Evolutionary conservation across 169 alveolate genomes (phyloP), one percentile per base, ranked within the genome.

Genomic region (Sarcocystis neurona): DNA sequence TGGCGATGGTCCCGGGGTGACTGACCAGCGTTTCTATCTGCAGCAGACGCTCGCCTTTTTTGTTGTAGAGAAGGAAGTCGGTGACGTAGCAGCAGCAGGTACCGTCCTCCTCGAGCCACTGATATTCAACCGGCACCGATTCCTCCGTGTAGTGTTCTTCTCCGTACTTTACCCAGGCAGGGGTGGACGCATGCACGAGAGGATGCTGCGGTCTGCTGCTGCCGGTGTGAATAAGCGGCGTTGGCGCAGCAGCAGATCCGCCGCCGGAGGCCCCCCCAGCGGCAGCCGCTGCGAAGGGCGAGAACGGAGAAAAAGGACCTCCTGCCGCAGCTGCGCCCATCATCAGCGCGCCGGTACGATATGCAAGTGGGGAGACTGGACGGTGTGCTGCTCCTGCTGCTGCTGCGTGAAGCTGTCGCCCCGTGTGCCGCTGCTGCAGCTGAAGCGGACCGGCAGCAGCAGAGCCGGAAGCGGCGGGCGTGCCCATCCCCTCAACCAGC

Each of bases 61-160:
- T 84, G 82, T 84, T 84, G 70, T 84, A 84, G 27, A 84, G 82
- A 37, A 84, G 72, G 46, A 84, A 84, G 70, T 84, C 89, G 34
- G 89, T 74, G 39, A 74, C 89, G 32, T 84, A 84, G 74, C 84
- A 47, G 50, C 89, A 66, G 47, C 80, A 84, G 39, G 43, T 44
- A 6, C 89, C 89, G 80, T 84, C 89, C n/a, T 74, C 74, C 27
- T 74, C 43, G 2, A 74, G 58, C 89, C 89, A 84, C 68, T 58
- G 70, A 48, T 44, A 84, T 23, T 74, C 79, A 1, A 48, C 53
- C 10, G 89, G 89, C 66, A 84, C 89, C 8, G 89, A 80, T 46
- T 74, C 84, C 34, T 84, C 89, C 30, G 89, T 66, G 30, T 74
- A 74, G 46, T 84, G 89, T 4, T 30, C 47, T 50, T 84, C 89